These are phyloP conservation scores for Actinidia chinensis DNA, from an alignment of 179 eudicot species.

Conservation along the genomic window DNA sequence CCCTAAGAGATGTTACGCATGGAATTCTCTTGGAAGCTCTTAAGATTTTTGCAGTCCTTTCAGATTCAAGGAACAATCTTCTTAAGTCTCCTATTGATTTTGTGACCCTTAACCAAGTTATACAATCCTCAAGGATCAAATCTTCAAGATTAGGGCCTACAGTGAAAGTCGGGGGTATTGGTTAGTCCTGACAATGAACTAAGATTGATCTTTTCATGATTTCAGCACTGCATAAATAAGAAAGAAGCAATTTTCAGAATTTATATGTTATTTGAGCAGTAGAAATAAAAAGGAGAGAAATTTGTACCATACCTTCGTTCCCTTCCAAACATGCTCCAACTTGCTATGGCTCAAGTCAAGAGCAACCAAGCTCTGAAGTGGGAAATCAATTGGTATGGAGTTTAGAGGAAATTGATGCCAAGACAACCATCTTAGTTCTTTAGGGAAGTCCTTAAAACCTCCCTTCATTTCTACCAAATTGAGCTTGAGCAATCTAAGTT, in stretches of 20 bases:
- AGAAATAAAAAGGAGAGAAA: too few relatives aligned
- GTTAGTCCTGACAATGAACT: background rate
- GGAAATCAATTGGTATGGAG: background rate
- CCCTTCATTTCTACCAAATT: background rate
- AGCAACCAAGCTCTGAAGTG: background rate
- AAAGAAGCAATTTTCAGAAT: background rate
- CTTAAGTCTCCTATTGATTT: background rate
- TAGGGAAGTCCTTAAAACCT: background rate
- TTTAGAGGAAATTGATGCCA: conserved; percentile 6
- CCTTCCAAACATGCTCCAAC: conserved; percentile 7
- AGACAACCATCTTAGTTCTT: background rate
- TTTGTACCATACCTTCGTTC: background rate
- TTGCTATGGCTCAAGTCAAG: conserved; percentile 6
- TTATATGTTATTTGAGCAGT: too few relatives aligned
- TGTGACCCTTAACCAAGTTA: background rate
- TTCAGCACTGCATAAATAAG: too few relatives aligned
- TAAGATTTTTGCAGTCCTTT: background rate
- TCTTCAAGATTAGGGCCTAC: background rate
- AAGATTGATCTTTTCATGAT: background rate
- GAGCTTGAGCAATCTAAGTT: background rate
- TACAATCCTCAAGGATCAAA: background rate
- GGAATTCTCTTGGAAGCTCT: background rate
- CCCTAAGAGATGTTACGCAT: background rate
- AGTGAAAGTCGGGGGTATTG: background rate
- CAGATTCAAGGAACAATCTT: background rate